Evolutionary conservation across 441 rosid genomes (phyloP).

Genomic region (Aleurites moluccanus): DNA sequence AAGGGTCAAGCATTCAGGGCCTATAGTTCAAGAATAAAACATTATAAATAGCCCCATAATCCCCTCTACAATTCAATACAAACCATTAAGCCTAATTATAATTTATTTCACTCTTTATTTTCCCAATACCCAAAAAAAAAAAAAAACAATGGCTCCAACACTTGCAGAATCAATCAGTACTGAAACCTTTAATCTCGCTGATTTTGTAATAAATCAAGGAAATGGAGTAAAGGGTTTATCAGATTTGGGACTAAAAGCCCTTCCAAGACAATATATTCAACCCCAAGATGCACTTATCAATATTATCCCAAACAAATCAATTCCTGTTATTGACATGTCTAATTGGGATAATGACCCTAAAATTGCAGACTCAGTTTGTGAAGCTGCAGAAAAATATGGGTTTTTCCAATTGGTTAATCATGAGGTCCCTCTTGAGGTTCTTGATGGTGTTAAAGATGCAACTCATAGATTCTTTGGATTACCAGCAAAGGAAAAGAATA

Average conservation of each 20-base stretch:
- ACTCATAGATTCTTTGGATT: slow-evolving; percentile 33
- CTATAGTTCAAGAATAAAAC: too few relatives aligned
- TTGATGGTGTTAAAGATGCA: slow-evolving; percentile 28
- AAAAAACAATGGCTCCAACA: slow-evolving; percentile 29
- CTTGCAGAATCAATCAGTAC: not conserved
- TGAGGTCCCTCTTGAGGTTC: slow-evolving; percentile 29
- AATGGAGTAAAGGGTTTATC: slow-evolving; percentile 48
- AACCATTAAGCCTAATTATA: too few relatives aligned
- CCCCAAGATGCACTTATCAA: slow-evolving; percentile 26
- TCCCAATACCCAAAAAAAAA: not conserved
- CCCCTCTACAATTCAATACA: not conserved
- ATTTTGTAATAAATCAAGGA: slow-evolving; percentile 35
- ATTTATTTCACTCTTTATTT: not conserved
- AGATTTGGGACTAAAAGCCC: slow-evolving; percentile 33
- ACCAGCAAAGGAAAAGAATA: slow-evolving; percentile 26
- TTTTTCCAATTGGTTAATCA: slow-evolving; percentile 42
- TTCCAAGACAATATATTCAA: slow-evolving; percentile 35
- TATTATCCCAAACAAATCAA: slow-evolving; percentile 13
- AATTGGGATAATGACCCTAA: slow-evolving; percentile 26
- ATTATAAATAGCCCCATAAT: not conserved
- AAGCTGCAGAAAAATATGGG: slow-evolving; percentile 37
- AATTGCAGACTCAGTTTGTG: slow-evolving; percentile 25
- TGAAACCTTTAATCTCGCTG: slow-evolving; percentile 15
- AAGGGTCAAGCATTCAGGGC: too few relatives aligned
- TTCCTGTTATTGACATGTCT: slow-evolving; percentile 40